Conservation (phyloP, 2,329 filamentous ascomycete species). For the Diaporthe amygdali region DNA sequence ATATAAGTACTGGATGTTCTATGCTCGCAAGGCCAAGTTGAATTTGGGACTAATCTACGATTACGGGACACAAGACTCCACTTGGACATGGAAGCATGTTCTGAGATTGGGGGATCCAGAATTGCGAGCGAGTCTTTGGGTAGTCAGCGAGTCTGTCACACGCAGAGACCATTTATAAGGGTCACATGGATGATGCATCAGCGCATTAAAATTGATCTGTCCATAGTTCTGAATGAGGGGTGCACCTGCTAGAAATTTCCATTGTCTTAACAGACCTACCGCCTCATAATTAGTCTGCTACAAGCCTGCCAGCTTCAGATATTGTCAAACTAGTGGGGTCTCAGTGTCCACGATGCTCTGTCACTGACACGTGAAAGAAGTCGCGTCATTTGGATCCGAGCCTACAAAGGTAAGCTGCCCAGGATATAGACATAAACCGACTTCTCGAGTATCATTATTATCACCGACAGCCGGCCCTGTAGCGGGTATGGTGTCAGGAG, state of each 20-base stretch:
- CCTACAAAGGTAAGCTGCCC: not conserved
- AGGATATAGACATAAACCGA: conserved; percentile 5
- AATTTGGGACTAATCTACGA: not conserved
- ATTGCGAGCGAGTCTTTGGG: not conserved
- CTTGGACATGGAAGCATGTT: not conserved
- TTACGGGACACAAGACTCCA: not conserved
- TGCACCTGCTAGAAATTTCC: too few species aligned
- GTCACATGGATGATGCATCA: not conserved
- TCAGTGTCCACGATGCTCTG: not conserved
- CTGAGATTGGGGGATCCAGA: not conserved
- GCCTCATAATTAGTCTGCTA: not conserved
- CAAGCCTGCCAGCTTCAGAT: not conserved
- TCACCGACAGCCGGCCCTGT: conserved; percentile 21
- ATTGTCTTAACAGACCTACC: not conserved
- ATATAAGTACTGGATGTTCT: not conserved
- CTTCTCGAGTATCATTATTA: not conserved
- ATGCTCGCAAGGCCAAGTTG: not conserved
- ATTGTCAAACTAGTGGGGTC: not conserved
- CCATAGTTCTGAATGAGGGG: not conserved
- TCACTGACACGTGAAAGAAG: not conserved
- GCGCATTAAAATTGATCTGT: not conserved
- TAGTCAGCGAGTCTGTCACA: not conserved
- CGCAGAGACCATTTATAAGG: not conserved
- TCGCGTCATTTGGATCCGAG: not conserved
- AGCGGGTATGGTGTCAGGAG: conserved; percentile 18